These are phyloP conservation scores for Serendipita sp. DNA, from an alignment of 768 basidiomycete species.

Conservation along the genomic window DNA sequence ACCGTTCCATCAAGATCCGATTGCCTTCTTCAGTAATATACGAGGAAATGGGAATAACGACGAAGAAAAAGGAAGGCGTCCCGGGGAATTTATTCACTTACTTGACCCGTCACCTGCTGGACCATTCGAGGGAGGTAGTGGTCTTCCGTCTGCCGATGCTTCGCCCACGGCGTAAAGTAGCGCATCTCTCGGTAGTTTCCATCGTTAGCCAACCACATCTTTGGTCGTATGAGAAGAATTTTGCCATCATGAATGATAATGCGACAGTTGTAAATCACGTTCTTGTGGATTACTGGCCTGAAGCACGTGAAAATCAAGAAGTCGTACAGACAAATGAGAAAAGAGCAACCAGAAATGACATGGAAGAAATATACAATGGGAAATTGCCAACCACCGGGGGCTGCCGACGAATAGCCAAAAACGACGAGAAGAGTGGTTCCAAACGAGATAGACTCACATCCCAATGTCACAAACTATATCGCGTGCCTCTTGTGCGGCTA, in stretches of 20 bases:
- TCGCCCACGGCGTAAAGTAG: slow-evolving; percentile 91
- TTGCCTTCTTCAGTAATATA: background rate
- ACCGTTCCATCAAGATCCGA: background rate
- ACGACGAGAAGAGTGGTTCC: background rate
- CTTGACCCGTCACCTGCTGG: slow-evolving; percentile 76
- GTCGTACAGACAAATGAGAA: background rate
- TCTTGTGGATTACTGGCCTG: slow-evolving; percentile 97
- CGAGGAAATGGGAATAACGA: background rate
- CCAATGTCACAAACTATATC: slow-evolving; percentile 95
- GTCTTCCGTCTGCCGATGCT: slow-evolving; percentile 78
- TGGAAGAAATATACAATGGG: background rate
- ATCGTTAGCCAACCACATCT: slow-evolving; percentile 99
- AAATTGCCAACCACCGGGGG: background rate
- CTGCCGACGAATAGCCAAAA: background rate
- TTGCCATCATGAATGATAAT: slow-evolving; percentile 72
- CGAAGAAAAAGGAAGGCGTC: background rate
- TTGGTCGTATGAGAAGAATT: slow-evolving; percentile 89
- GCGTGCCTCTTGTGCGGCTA: slow-evolving; percentile 56
- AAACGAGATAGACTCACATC: slow-evolving; percentile 40
- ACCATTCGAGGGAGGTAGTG: slow-evolving; percentile 85
- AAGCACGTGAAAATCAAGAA: background rate
- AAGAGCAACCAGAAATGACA: background rate
- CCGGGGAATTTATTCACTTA: slow-evolving; percentile 17
- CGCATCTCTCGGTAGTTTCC: slow-evolving; percentile 83
- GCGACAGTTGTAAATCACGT: slow-evolving; percentile 94